phyloP scores from a whole-genome alignment of 768 basidiomycete species.

The Amanita pseudoporphyria region DNA sequence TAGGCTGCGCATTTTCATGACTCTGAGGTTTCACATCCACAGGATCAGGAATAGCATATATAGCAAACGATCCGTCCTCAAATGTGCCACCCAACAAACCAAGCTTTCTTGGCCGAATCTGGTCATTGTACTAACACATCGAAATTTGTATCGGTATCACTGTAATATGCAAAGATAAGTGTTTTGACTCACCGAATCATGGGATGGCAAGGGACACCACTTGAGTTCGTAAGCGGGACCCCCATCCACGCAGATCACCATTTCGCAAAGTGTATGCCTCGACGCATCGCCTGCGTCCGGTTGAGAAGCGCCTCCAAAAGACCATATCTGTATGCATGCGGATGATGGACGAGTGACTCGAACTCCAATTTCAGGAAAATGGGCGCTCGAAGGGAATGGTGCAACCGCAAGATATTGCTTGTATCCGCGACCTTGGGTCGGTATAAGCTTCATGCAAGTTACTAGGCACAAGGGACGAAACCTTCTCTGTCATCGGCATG shows the following conservation, averaged over 20 bases:
- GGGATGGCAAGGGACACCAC: slow-evolving; percentile 89
- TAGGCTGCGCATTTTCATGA: slow-evolving; percentile 23
- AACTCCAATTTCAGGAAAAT: slow-evolving; percentile 58
- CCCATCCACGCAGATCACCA: slow-evolving; percentile 77
- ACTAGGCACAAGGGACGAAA: slow-evolving; percentile 19
- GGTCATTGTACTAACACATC: slow-evolving; percentile 14
- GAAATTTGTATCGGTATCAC: background rate
- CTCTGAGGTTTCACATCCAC: slow-evolving; percentile 27
- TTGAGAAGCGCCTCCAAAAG: slow-evolving; percentile 20
- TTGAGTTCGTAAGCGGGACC: slow-evolving; percentile 76
- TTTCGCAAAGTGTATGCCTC: slow-evolving; percentile 42
- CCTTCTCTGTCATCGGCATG: slow-evolving; percentile 45
- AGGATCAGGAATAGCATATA: slow-evolving; percentile 79
- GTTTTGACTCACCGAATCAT: slow-evolving; percentile 37
- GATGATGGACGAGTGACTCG: slow-evolving; percentile 42
- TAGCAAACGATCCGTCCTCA: slow-evolving; percentile 74
- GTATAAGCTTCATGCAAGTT: background rate
- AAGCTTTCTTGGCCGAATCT: slow-evolving; percentile 41
- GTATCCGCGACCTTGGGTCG: slow-evolving; percentile 34
- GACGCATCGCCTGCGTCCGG: slow-evolving; percentile 5
- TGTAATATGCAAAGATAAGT: background rate
- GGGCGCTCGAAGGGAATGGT: slow-evolving; percentile 54
- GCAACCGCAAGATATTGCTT: slow-evolving; percentile 83
- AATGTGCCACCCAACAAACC: slow-evolving; percentile 82
- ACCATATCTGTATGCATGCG: slow-evolving; percentile 87